These are phyloP conservation scores for Coniochaeta ligniaria DNA, from an alignment of 2,329 filamentous ascomycete species.

Conservation along the genomic window DNA sequence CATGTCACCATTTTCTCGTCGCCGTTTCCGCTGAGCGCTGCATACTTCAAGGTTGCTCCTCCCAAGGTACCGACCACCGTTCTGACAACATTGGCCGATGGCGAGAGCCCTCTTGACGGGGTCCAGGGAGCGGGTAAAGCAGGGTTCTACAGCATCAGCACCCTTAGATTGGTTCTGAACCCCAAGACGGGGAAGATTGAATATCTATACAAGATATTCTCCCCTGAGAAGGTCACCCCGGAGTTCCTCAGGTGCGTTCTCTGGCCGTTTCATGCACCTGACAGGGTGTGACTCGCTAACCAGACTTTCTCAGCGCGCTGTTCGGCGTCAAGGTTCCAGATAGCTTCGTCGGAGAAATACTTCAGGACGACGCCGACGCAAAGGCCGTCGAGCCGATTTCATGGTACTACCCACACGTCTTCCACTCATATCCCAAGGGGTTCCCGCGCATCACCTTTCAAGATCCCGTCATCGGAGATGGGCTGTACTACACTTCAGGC, in stretches of 20 bases:
- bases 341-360: constrained; percentile 22
- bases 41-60: constrained; percentile 62
- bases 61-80: constrained; percentile 63
- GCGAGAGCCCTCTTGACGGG: constrained; percentile 43
- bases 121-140: constrained; percentile 59
- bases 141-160: constrained; percentile 82
- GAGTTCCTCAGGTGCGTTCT: constrained; percentile 37
- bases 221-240: constrained; percentile 43
- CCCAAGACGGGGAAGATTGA: constrained; percentile 46
- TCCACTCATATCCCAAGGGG: constrained; percentile 80
- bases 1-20: constrained; percentile 88
- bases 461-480: constrained; percentile 60
- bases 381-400: constrained; percentile 46
- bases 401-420: constrained; percentile 72
- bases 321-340: constrained; percentile 41
- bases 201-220: constrained; percentile 61
- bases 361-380: constrained; percentile 18
- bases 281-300: background rate
- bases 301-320: constrained; percentile 20
- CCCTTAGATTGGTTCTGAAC: constrained; percentile 58
- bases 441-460: constrained; percentile 85
- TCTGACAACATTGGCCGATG: constrained; percentile 69
- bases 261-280: background rate
- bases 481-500: constrained; percentile 63
- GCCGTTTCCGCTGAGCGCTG: constrained; percentile 60